Percentiles rank a stretch among this genome's conserved stretches.
Conservation (phyloP, 768 basidiomycete genomes). For the Russula brevipes region DNA sequence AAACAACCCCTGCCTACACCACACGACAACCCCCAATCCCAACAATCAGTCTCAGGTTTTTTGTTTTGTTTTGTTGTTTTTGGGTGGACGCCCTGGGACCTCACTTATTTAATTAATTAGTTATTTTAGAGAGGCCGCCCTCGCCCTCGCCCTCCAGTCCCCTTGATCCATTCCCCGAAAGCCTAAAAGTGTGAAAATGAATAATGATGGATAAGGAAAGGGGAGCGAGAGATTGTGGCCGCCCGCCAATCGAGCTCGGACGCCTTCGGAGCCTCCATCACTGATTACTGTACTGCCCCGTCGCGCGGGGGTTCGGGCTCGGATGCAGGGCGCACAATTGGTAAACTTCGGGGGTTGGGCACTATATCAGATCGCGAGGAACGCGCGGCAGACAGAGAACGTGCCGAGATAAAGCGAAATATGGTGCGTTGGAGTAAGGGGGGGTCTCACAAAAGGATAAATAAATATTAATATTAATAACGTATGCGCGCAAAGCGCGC, state of each 20-base stretch:
- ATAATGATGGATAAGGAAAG: background rate
- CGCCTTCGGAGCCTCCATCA: background rate
- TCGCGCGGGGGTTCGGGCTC: constrained; percentile 7
- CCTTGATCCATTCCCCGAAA: background rate
- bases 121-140: background rate
- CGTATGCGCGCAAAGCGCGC: no score
- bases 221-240: background rate
- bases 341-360: no score
- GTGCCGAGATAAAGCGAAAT: constrained; percentile 11
- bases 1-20: no score
- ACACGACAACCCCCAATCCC: no score
- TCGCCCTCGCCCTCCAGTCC: no score
- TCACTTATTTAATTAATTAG: background rate
- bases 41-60: no score
- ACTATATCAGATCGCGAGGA: constrained; percentile 11
- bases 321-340: background rate
- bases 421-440: background rate
- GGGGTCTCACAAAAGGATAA: no score
- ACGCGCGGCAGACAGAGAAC: background rate
- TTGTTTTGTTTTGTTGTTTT: no score
- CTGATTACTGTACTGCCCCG: background rate
- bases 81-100: no score
- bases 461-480: background rate
- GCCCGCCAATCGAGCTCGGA: constrained; percentile 1
- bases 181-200: background rate